These are phyloP conservation scores for Aulographum hederae DNA, from an alignment of 2,329 filamentous ascomycete species.

Conservation along the genomic window DNA sequence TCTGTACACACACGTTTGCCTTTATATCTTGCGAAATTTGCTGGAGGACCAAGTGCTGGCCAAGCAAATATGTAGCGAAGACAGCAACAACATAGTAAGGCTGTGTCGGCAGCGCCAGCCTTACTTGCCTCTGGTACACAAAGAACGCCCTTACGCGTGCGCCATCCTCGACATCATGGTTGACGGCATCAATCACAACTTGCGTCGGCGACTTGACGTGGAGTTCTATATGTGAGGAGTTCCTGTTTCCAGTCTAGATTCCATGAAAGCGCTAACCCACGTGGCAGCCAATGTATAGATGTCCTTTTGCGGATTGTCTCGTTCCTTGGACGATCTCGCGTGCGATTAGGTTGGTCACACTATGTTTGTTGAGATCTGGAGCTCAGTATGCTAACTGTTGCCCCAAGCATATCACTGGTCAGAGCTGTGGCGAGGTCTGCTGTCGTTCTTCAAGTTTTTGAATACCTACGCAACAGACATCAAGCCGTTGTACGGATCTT, in stretches of 20 bases:
- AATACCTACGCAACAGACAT: constrained; percentile 72
- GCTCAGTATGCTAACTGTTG: too few species aligned
- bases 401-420: constrained; percentile 68
- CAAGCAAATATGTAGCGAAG: constrained; percentile 69
- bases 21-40: constrained; percentile 71
- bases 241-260: constrained; percentile 1
- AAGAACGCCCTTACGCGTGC: constrained; percentile 55
- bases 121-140: constrained; percentile 56
- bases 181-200: constrained; percentile 86
- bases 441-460: constrained; percentile 78
- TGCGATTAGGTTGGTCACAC: constrained; percentile 37
- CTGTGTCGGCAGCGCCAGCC: constrained; percentile 81
- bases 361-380: background rate
- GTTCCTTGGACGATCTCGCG: constrained; percentile 65
- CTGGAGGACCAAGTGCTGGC: constrained; percentile 70
- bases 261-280: background rate
- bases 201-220: constrained; percentile 68
- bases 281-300: constrained; percentile 56
- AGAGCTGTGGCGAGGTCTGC: constrained; percentile 76
- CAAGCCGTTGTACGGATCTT: constrained; percentile 47
- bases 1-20: constrained; percentile 67
- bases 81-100: constrained; percentile 55
- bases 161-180: constrained; percentile 73
- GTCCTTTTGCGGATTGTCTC: constrained; percentile 71
- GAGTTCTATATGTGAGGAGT: constrained; percentile 50